phyloP scores from a whole-genome alignment of 352 stramenopile genomes.

The Globisporangium middletonii region DNA sequence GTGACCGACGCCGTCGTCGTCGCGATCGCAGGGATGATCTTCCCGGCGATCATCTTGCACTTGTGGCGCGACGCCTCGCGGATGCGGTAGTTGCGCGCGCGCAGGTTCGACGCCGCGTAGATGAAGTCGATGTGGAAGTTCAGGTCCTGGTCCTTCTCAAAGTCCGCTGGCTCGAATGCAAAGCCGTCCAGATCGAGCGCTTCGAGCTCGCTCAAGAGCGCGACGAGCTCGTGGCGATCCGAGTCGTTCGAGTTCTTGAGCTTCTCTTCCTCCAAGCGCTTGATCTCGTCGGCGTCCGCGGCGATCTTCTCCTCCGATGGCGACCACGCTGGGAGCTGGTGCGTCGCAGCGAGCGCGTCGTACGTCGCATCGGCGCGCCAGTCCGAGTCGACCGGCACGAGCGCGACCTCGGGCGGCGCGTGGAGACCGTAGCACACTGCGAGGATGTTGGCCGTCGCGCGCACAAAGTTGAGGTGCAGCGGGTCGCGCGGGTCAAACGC shows the following conservation, averaged over 20 bases:
- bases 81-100: conserved; percentile 87
- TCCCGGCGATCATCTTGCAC: conserved; percentile 99
- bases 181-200: conserved; percentile 45
- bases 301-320: conserved; percentile 79
- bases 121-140: conserved; percentile 97
- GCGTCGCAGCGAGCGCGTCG: conserved; percentile 36
- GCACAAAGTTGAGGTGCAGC: conserved; percentile 76
- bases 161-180: conserved; percentile 82
- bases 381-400: conserved; percentile 82
- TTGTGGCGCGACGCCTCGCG: conserved; percentile 78
- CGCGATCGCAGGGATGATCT: conserved; percentile 99
- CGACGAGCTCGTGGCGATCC: conserved; percentile 61
- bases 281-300: conserved; percentile 60
- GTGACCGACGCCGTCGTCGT: conserved; percentile 99
- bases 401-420: conserved; percentile 48
- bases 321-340: conserved; percentile 47
- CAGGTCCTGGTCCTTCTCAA: conserved; percentile 98
- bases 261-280: conserved; percentile 61
- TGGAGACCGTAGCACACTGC: conserved; percentile 78
- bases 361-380: conserved; percentile 66
- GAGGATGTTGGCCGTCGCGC: conserved; percentile 71
- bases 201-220: conserved; percentile 65
- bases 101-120: conserved; percentile 96
- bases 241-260: conserved; percentile 54
- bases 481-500: conserved; percentile 58